Conservation (phyloP, 495 filamentous ascomycete species). For the Acidomyces sp. region DNA sequence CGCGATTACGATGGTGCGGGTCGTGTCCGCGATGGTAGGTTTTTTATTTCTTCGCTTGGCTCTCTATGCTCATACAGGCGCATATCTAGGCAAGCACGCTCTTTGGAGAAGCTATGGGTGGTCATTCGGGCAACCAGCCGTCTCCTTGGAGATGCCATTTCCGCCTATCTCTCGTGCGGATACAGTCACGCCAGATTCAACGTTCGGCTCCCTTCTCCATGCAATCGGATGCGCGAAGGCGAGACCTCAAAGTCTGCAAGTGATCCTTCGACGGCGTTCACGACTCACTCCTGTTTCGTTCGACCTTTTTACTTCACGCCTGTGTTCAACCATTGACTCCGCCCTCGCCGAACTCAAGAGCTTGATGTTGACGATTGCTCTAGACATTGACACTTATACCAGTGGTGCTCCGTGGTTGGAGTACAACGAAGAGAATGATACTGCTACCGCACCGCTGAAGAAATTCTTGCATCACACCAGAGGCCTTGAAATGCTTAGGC, state of each 20-base stretch:
- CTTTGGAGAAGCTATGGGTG: slow-evolving; percentile 21
- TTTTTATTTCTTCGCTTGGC: too few relatives aligned
- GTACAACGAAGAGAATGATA: neutral
- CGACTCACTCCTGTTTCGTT: slow-evolving; percentile 3
- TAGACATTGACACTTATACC: neutral
- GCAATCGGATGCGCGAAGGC: slow-evolving; percentile 28
- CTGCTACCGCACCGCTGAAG: slow-evolving; percentile 1
- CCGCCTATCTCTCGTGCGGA: too few relatives aligned
- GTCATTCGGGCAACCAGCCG: slow-evolving; percentile 3
- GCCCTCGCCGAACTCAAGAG: slow-evolving; percentile 2
- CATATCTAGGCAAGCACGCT: slow-evolving; percentile 3
- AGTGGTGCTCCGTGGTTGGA: neutral
- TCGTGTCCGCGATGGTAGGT: slow-evolving; percentile 22
- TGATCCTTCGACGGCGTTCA: slow-evolving; percentile 24
- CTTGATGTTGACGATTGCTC: slow-evolving; percentile 2
- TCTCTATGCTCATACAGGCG: too few relatives aligned
- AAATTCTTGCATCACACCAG: neutral
- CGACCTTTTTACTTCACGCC: neutral
- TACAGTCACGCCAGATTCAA: slow-evolving; percentile 1
- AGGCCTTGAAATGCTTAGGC: slow-evolving; percentile 3
- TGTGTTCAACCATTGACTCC: slow-evolving; percentile 3
- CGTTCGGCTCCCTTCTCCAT: slow-evolving; percentile 25
- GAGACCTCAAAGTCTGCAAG: slow-evolving; percentile 32
- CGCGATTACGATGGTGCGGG: slow-evolving; percentile 35
- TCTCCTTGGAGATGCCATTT: too few relatives aligned